phyloP scores from a whole-genome alignment of 208 protist species.

The Tetramitus jugosus region DNA sequence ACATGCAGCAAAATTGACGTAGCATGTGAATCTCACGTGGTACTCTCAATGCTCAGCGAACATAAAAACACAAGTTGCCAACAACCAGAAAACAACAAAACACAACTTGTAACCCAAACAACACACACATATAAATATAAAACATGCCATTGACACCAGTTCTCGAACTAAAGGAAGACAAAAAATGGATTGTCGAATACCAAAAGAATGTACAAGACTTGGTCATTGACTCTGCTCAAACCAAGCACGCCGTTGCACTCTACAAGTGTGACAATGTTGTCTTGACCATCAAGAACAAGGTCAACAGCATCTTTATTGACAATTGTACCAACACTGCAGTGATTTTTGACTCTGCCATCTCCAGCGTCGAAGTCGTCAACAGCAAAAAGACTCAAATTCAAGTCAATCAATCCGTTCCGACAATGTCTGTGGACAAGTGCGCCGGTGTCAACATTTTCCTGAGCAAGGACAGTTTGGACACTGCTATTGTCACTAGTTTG shows the following conservation, averaged over 20 bases:
- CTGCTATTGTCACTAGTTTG: background rate
- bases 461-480: background rate
- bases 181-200: background rate
- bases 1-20: too few species aligned
- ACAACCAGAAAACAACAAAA: too few species aligned
- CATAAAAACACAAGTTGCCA: too few species aligned
- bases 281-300: background rate
- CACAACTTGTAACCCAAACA: too few species aligned
- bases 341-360: background rate
- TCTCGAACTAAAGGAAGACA: background rate
- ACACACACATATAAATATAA: background rate
- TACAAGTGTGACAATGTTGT: background rate
- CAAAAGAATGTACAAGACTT: background rate
- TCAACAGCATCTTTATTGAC: background rate
- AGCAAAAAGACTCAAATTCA: background rate
- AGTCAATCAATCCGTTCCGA: background rate
- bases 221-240: background rate
- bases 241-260: background rate
- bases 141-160: background rate
- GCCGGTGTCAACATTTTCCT: background rate
- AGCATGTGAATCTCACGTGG: too few species aligned
- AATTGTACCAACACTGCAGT: background rate
- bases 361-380: background rate
- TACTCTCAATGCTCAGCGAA: too few species aligned
- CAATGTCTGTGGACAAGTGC: background rate